Evolutionary conservation across 176 grass and related monocot genomes (phyloP).

Genomic region (Eremochloa ophiuroides): DNA sequence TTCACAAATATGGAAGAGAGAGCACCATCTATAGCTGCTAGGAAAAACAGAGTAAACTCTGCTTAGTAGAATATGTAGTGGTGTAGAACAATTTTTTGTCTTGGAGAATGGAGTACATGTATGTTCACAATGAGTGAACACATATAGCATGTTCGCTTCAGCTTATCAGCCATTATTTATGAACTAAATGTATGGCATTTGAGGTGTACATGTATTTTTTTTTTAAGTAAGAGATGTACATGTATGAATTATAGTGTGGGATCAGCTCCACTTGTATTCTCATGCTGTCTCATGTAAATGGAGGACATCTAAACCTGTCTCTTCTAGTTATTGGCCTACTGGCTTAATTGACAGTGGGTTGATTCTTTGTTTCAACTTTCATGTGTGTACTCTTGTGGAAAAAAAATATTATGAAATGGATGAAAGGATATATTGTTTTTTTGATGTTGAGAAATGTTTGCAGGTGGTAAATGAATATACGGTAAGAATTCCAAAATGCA

Average conservation of each 20-base stretch:
- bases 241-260: background rate
- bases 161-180: no score
- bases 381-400: background rate
- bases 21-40: background rate
- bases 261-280: background rate
- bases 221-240: no score
- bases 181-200: background rate
- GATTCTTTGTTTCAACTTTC: background rate
- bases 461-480: background rate
- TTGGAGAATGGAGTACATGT: background rate
- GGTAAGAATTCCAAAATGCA: background rate
- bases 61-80: background rate
- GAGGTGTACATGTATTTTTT: no score
- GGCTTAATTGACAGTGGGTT: background rate
- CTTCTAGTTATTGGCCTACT: background rate
- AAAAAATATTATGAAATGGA: background rate
- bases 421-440: background rate
- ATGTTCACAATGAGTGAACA: background rate
- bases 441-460: background rate
- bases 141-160: no score
- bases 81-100: background rate
- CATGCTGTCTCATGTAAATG: background rate
- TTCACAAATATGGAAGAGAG: background rate
- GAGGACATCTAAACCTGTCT: background rate
- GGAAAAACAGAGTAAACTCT: background rate